Evolutionary conservation across 2,329 filamentous ascomycete genomes (phyloP).

Genomic region (Balansia obtecta): DNA sequence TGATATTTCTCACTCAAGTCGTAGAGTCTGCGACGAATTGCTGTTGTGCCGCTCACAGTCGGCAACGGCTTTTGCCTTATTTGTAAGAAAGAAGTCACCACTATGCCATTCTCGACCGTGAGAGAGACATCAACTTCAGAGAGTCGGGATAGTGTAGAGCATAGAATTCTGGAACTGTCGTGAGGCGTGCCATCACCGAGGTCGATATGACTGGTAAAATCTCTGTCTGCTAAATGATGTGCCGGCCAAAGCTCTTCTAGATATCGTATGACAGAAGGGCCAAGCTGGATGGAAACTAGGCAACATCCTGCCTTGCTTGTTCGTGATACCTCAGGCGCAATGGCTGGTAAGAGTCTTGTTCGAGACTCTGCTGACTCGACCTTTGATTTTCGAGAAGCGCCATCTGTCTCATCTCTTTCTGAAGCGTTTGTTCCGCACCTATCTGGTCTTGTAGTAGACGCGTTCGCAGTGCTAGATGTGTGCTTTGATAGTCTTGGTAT

Average conservation of each 20-base stretch:
- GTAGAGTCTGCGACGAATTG: conserved; percentile 43
- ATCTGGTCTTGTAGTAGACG: background rate
- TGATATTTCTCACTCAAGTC: conserved; percentile 50
- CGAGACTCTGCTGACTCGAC: background rate
- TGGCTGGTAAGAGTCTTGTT: background rate
- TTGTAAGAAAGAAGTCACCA: conserved; percentile 60
- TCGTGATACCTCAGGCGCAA: conserved; percentile 9
- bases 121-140: conserved; percentile 62
- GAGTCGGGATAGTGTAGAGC: conserved; percentile 16
- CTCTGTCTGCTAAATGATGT: conserved; percentile 46
- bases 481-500: background rate
- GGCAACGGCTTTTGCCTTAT: conserved; percentile 61
- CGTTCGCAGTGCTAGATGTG: background rate
- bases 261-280: conserved; percentile 34
- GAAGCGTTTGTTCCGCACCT: background rate
- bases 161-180: conserved; percentile 5
- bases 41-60: conserved; percentile 23
- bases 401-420: background rate
- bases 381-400: background rate
- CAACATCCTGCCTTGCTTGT: conserved; percentile 18
- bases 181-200: conserved; percentile 20
- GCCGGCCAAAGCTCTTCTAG: conserved; percentile 36
- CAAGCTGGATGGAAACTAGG: conserved; percentile 38
- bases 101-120: conserved; percentile 54
- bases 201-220: conserved; percentile 26